Evolutionary conservation across 352 stramenopile species (phyloP).

Genomic region (Phytopythium mirpurense): DNA sequence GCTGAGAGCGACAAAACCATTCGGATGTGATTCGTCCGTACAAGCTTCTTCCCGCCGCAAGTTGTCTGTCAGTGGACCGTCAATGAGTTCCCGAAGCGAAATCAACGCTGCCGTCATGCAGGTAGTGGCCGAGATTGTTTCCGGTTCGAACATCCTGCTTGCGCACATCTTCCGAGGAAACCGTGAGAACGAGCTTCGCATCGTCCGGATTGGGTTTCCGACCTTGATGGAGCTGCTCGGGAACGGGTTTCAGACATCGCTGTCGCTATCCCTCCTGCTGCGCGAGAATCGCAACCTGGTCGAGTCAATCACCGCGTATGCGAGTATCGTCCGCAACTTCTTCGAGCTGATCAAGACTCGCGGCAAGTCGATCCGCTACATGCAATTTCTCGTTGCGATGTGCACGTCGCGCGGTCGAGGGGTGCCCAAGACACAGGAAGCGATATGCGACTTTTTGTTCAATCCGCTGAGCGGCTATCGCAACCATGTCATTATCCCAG

Average conservation of each 20-base stretch:
- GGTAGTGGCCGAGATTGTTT: constrained; percentile 51
- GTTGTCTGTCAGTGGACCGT: constrained; percentile 13
- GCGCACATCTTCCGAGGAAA: constrained; percentile 62
- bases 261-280: constrained; percentile 60
- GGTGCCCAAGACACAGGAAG: constrained; percentile 67
- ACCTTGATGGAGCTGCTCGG: constrained; percentile 66
- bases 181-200: constrained; percentile 47
- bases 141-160: constrained; percentile 44
- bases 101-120: constrained; percentile 39
- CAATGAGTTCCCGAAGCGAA: constrained; percentile 16
- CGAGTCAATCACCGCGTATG: constrained; percentile 64
- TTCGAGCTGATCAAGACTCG: constrained; percentile 68
- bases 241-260: constrained; percentile 65
- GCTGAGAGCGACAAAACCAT: not conserved
- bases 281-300: constrained; percentile 67
- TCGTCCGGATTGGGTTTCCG: constrained; percentile 52
- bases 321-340: constrained; percentile 55
- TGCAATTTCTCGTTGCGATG: constrained; percentile 70
- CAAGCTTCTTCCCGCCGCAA: constrained; percentile 23
- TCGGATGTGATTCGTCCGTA: constrained; percentile 9
- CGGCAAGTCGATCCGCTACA: constrained; percentile 64
- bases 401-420: constrained; percentile 55
- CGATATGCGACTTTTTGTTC: constrained; percentile 68
- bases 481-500: constrained; percentile 49
- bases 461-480: constrained; percentile 47